These are phyloP conservation scores for Hypericum androsaemum DNA, from an alignment of 345 rosid genomes.

Conservation along the genomic window DNA sequence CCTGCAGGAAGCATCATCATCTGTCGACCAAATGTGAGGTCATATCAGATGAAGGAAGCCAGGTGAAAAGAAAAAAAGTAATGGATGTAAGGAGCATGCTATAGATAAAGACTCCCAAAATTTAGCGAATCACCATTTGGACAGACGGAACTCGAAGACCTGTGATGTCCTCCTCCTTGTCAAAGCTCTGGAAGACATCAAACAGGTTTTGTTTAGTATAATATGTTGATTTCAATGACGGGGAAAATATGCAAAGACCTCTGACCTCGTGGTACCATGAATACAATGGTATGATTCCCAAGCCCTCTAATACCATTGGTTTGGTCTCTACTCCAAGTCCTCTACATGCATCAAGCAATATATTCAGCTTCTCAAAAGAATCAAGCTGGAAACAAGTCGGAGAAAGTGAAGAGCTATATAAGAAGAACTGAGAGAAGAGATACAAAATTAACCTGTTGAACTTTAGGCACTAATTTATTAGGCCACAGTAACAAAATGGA, in stretches of 20 bases:
- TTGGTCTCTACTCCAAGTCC: slow-evolving; percentile 41
- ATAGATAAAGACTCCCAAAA: too few species aligned
- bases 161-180: slow-evolving; percentile 40
- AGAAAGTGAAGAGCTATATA: not conserved
- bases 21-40: too few species aligned
- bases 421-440: not conserved
- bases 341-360: slow-evolving; percentile 49
- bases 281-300: slow-evolving; percentile 54
- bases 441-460: too few species aligned
- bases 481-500: too few species aligned
- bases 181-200: slow-evolving; percentile 40
- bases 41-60: too few species aligned
- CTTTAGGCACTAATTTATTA: too few species aligned
- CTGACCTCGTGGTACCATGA: slow-evolving; percentile 72
- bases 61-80: too few species aligned
- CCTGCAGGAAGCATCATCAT: too few species aligned
- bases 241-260: not conserved
- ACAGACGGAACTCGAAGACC: slow-evolving; percentile 36
- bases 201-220: too few species aligned
- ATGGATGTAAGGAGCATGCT: too few species aligned
- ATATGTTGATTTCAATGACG: not conserved
- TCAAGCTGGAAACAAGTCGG: slow-evolving; percentile 29
- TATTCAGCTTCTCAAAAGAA: slow-evolving; percentile 58
- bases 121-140: slow-evolving; percentile 55
- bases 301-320: slow-evolving; percentile 28